phyloP scores from a whole-genome alignment of 805 yeast species.

The Jamesozyma gamospora region DNA sequence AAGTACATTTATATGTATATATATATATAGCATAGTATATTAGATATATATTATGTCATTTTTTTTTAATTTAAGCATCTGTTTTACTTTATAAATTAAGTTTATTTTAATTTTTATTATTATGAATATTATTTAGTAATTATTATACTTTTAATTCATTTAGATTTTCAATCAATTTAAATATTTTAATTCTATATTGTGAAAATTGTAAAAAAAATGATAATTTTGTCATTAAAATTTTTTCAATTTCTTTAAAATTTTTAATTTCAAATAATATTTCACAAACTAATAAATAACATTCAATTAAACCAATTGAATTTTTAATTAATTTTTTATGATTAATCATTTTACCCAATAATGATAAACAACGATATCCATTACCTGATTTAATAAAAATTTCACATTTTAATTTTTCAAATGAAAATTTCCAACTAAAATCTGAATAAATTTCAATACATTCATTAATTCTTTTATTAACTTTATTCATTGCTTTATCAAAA shows the following conservation, averaged over 20 bases:
- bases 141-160: too few species aligned
- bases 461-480: constrained; percentile 12
- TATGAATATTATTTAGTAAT: too few species aligned
- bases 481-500: constrained; percentile 22
- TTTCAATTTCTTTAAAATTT: constrained; percentile 31
- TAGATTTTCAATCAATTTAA: too few species aligned
- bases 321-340: constrained; percentile 40
- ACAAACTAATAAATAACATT: constrained; percentile 39
- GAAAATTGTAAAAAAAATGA: constrained; percentile 6
- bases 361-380: constrained; percentile 40
- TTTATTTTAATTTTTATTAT: too few species aligned
- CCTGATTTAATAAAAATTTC: constrained; percentile 32
- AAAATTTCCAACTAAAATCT: constrained; percentile 26
- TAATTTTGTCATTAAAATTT: constrained; percentile 4
- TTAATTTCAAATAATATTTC: constrained; percentile 36
- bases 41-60: too few species aligned
- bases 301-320: constrained; percentile 35
- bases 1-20: background rate
- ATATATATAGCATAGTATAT: too few species aligned
- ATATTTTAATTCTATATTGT: background rate
- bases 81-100: background rate
- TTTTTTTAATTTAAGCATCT: too few species aligned
- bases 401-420: constrained; percentile 19
- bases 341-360: constrained; percentile 41
- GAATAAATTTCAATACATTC: constrained; percentile 14